Evolutionary conservation across 2,329 filamentous ascomycete species (phyloP).

Genomic region (Rachicladosporium sp.): DNA sequence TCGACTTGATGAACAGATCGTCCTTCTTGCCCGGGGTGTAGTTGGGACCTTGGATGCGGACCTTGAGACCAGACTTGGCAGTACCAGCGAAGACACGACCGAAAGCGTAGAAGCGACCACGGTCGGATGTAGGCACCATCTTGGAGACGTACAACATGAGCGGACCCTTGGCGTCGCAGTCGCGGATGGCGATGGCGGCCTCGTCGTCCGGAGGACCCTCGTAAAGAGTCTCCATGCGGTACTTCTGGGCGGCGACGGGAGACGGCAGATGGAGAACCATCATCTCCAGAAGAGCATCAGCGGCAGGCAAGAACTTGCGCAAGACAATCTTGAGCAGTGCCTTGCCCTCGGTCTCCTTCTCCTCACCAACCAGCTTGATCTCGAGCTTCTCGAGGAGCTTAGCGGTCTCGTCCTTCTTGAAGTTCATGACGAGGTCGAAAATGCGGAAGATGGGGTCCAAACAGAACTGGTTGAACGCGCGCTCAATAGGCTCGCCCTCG

Average conservation of each 20-base stretch:
- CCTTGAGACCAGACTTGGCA: constrained; percentile 94
- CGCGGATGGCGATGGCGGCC: constrained; percentile 88
- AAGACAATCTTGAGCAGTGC: constrained; percentile 94
- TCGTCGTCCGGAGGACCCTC: constrained; percentile 92
- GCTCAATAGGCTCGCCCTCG: constrained; percentile 84
- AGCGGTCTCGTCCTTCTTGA: constrained; percentile 86
- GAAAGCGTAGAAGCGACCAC: constrained; percentile 99
- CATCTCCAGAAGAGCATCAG: constrained; percentile 98
- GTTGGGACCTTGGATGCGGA: constrained; percentile 99
- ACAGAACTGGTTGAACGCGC: constrained; percentile 99
- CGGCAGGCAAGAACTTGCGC: constrained; percentile 96
- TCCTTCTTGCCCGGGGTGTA: constrained; percentile 98
- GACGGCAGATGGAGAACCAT: constrained; percentile 99
- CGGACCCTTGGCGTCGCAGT: constrained; percentile 94
- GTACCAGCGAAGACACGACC: constrained; percentile 99
- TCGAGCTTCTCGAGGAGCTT: constrained; percentile 83
- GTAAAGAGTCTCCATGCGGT: constrained; percentile 97
- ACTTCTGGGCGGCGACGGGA: constrained; percentile 87
- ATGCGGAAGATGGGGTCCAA: constrained; percentile 99
- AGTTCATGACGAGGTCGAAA: constrained; percentile 93
- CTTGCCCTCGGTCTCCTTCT: constrained; percentile 94
- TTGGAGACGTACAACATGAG: constrained; percentile 99
- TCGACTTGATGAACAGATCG: constrained; percentile 97
- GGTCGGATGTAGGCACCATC: constrained; percentile 99
- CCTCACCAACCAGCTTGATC: constrained; percentile 77